Percentiles rank a stretch among this genome's conserved stretches.
These are phyloP conservation scores for Prunus yedoensis DNA, from an alignment of 331 rosid genomes.

Conservation along the genomic window DNA sequence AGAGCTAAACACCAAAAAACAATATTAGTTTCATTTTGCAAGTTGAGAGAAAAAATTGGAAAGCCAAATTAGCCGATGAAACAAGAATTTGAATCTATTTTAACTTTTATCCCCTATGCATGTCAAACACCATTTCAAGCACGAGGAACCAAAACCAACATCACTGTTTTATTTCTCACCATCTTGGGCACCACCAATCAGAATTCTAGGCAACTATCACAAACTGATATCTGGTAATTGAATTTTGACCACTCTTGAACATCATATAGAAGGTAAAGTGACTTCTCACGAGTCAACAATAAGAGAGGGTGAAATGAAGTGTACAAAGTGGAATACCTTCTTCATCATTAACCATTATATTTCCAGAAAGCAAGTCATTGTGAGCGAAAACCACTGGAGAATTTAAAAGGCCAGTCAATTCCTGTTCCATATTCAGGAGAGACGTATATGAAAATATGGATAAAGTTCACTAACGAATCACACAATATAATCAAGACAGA, in stretches of 20 bases:
- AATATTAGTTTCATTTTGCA: not conserved
- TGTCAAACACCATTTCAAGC: not conserved
- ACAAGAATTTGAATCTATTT: not conserved
- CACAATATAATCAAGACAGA: constrained; percentile 7
- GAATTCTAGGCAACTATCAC: not conserved
- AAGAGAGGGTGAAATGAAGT: constrained; percentile 16
- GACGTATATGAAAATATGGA: constrained; percentile 15
- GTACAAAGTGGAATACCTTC: constrained; percentile 56
- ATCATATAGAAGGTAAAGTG: not conserved
- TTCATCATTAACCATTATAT: constrained; percentile 79
- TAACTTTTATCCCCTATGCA: not conserved
- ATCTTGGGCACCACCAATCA: not conserved
- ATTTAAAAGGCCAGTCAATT: constrained; percentile 54
- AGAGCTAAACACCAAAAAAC: constrained; percentile 6
- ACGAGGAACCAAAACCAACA: not conserved
- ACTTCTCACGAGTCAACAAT: constrained; percentile 5
- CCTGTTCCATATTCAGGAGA: constrained; percentile 63
- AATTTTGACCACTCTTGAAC: not conserved
- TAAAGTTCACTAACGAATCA: constrained; percentile 3
- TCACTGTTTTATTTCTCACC: not conserved
- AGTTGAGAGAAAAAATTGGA: not conserved
- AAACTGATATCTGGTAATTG: not conserved
- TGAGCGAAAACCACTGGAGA: constrained; percentile 87
- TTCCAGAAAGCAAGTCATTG: constrained; percentile 95
- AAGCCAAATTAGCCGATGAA: not conserved